Evolutionary conservation across 108 stramenopile genomes (phyloP).

Genomic region (Conticribra weissflogii): DNA sequence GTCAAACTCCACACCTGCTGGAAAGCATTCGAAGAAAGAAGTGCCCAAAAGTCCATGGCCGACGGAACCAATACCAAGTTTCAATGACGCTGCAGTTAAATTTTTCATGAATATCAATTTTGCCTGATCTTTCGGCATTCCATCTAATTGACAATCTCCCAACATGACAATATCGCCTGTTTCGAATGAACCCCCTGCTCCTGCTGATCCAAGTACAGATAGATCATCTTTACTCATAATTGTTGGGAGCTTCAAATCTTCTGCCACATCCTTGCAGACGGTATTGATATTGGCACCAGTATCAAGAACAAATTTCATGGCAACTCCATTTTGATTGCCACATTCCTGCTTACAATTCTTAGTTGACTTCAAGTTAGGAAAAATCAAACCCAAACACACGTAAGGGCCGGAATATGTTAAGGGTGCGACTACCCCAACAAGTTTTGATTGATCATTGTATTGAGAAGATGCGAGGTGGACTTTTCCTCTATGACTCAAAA

Average conservation of each 20-base stretch:
- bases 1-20: slow-evolving; percentile 39
- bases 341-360: neutral
- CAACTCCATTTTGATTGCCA: slow-evolving; percentile 2
- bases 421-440: slow-evolving; percentile 30
- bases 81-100: slow-evolving; percentile 19
- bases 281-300: slow-evolving; percentile 41
- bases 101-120: slow-evolving; percentile 24
- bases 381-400: slow-evolving; percentile 12
- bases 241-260: slow-evolving; percentile 2
- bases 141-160: slow-evolving; percentile 23
- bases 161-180: slow-evolving; percentile 27
- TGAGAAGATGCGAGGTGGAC: too few relatives aligned
- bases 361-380: slow-evolving; percentile 7
- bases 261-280: slow-evolving; percentile 7
- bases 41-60: slow-evolving; percentile 18
- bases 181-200: slow-evolving; percentile 24
- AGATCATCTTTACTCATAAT: slow-evolving; percentile 13
- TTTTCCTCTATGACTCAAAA: too few relatives aligned
- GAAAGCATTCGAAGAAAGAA: slow-evolving; percentile 25
- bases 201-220: slow-evolving; percentile 21
- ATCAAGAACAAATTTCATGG: slow-evolving; percentile 25
- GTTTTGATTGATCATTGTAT: too few relatives aligned
- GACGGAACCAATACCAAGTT: slow-evolving; percentile 7
- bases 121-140: slow-evolving; percentile 6
- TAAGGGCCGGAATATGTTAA: slow-evolving; percentile 30